Evolutionary conservation across 352 stramenopile genomes (phyloP).

Genomic region (Globisporangium perplexum): DNA sequence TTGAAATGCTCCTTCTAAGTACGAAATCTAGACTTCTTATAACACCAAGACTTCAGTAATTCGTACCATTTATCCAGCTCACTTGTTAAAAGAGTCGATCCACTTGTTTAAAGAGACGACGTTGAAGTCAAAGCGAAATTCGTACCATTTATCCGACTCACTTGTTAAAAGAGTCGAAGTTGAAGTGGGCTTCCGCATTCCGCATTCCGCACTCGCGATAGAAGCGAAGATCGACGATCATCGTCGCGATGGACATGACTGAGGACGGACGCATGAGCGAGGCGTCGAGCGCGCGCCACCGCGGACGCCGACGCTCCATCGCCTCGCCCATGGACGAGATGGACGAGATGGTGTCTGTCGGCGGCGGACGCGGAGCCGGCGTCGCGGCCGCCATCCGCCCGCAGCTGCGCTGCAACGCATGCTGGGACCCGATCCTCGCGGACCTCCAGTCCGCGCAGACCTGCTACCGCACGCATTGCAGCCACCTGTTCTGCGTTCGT

Average conservation of each 20-base stretch:
- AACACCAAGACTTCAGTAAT: no score
- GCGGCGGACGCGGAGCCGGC: constrained; percentile 5
- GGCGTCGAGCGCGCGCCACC: constrained; percentile 53
- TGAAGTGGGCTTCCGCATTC: no score
- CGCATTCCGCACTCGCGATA: no score
- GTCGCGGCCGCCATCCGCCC: constrained; percentile 29
- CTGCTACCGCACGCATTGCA: constrained; percentile 73
- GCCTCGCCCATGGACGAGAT: constrained; percentile 38
- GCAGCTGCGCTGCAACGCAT: constrained; percentile 69
- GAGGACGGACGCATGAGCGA: constrained; percentile 71
- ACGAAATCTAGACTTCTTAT: no score
- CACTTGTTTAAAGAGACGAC: no score
- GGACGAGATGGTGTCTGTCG: constrained; percentile 24
- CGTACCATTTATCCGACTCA: no score
- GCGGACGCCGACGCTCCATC: constrained; percentile 18
- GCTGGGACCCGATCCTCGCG: constrained; percentile 63
- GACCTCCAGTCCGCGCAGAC: constrained; percentile 64
- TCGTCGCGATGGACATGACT: constrained; percentile 35
- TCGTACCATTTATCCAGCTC: no score
- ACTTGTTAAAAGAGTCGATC: no score
- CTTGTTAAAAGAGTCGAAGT: constrained; percentile 9
- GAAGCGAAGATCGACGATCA: no score
- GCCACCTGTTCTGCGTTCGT: constrained; percentile 70
- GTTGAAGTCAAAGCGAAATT: no score
- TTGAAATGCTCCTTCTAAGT: no score